Conservation (phyloP, 441 rosid genomes). For the Macaranga tanarius region DNA sequence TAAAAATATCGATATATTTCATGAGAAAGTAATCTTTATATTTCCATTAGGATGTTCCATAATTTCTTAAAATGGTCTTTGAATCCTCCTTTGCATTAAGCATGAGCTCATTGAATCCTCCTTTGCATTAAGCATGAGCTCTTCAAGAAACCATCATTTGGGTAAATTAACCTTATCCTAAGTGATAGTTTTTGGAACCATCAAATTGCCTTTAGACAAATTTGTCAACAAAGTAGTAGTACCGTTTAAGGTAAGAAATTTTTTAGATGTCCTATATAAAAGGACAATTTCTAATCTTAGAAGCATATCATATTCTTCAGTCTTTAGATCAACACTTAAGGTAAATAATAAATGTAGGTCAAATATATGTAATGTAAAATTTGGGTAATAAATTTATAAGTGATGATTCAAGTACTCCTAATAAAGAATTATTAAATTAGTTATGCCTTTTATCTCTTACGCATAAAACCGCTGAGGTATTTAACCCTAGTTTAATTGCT, state of each 20-base stretch:
- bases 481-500: not conserved
- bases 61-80: not conserved
- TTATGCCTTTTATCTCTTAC: not conserved
- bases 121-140: no score
- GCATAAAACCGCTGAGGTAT: not conserved
- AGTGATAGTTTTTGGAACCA: not conserved
- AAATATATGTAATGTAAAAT: not conserved
- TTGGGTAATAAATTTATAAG: not conserved
- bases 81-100: no score
- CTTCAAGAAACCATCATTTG: not conserved
- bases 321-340: not conserved
- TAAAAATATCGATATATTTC: not conserved
- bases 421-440: not conserved
- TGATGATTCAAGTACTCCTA: no score
- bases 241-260: not conserved
- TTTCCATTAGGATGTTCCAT: not conserved
- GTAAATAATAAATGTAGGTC: not conserved
- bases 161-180: not conserved
- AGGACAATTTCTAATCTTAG: not conserved
- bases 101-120: not conserved
- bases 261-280: not conserved
- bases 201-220: not conserved
- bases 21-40: not conserved
- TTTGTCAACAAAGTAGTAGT: not conserved
- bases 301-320: not conserved